Base-by-base conservation (phyloP, 2,329 filamentous ascomycete genomes). In the Tolypocladium guangdongense region DNA sequence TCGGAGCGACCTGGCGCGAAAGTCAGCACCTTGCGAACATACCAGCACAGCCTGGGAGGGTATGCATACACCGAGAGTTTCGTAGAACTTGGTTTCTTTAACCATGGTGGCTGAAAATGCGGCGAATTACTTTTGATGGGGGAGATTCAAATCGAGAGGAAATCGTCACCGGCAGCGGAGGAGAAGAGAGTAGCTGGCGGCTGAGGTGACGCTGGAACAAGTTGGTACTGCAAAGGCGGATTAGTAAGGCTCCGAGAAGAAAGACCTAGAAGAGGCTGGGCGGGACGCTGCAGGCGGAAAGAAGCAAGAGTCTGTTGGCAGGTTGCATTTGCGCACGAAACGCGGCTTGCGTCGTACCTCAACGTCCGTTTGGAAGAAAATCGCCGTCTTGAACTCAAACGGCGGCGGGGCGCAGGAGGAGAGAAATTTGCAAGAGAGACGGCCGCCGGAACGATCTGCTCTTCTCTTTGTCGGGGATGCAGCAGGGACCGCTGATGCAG, bases 41-140 rank as follows among this genome's bases (percentile, higher is more conserved):
- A 10, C n/a, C n/a, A 16, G 16, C 12, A 30, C 7, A 22, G 32
- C 49, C 27, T 51, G 37, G n/a, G 36, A 30, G 20, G 35, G 43
- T 45, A 35, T 16, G 74, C 80, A 66, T 83, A 90, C 87, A 70
- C 87, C 87, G 50, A 93, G 81, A 57, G 80, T 74, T 57, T 92
- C 87, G 75, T 93, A 93, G 68, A 82, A 80, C 70, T 88, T 88
- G 38, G 83, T 87, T 64, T 90, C 87, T 68, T 87, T 88, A 60
- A 84, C 86, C 87, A 90, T 91, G 53, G 65, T 86, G 70, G 52
- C 63, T 54, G 48, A 53, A 50, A 56, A 51, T 49, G 24, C 45
- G 47, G 24, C 16, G 18, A 20, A 53, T 58, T 58, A 43, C 41
- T 53, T 50, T 41, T 49, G 46, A 35, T 45, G 37, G 36, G 45